These are phyloP conservation scores for cucumber (Cucumis sativus) DNA, from an alignment of 306 rosid genomes.

Conservation along the genomic window DNA sequence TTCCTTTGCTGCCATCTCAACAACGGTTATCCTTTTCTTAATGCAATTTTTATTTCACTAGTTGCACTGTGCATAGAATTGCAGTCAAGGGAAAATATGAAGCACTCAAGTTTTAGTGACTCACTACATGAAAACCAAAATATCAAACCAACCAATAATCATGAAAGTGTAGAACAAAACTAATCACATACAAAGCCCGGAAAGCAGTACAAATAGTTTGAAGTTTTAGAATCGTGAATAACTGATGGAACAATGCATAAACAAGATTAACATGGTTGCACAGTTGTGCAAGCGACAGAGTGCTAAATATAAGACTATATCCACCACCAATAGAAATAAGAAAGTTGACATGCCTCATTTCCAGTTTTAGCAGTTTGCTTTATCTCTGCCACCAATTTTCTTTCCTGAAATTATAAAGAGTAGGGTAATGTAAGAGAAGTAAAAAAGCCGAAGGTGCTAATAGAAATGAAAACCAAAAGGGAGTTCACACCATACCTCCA, in stretches of 20 bases:
- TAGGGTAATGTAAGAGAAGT: slow-evolving; percentile 9
- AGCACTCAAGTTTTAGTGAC: not conserved
- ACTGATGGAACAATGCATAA: not conserved
- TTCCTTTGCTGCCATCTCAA: not conserved
- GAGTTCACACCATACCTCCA: slow-evolving; percentile 47
- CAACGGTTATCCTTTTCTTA: not conserved
- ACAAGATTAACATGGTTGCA: not conserved
- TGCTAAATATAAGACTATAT: not conserved
- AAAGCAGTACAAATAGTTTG: not conserved
- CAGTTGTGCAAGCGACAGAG: not conserved
- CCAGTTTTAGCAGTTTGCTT: slow-evolving; percentile 84
- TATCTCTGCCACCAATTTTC: slow-evolving; percentile 84
- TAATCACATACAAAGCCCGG: not conserved
- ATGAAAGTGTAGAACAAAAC: not conserved
- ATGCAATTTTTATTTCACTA: not conserved
- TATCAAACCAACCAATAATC: not conserved
- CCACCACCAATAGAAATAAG: not conserved
- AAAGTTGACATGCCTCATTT: slow-evolving; percentile 52
- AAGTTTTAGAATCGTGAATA: not conserved
- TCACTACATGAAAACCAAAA: not conserved
- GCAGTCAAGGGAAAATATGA: not conserved
- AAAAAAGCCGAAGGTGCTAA: not conserved
- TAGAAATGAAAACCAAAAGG: slow-evolving; percentile 1
- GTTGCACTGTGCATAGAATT: not conserved
- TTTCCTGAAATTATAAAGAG: slow-evolving; percentile 46